phyloP scores from a whole-genome alignment of 164 flowering plant genomes.

The Nymphaea colorata region DNA sequence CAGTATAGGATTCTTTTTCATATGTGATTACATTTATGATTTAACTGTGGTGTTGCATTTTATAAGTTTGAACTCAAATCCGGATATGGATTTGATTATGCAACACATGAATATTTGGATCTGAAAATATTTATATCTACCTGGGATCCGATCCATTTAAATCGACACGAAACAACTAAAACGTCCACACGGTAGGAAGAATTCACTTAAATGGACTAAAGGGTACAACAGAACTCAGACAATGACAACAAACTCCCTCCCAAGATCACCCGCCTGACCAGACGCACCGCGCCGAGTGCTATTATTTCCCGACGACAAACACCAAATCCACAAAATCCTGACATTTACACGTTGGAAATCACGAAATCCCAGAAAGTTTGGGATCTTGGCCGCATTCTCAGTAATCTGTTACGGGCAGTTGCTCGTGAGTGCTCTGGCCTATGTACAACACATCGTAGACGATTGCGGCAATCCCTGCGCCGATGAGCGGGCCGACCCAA shows the following conservation, averaged over 20 bases:
- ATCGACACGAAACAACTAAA: too few species aligned
- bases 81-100: too few species aligned
- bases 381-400: conserved; percentile 2
- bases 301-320: not conserved
- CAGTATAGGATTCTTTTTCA: too few species aligned
- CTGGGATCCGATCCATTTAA: too few species aligned
- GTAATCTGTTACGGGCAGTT: conserved; percentile 22
- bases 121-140: too few species aligned
- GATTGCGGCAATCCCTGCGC: conserved; percentile 25
- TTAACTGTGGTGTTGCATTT: too few species aligned
- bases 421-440: conserved; percentile 22
- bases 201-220: too few species aligned
- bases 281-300: not conserved
- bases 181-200: too few species aligned
- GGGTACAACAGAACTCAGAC: not conserved
- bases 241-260: not conserved
- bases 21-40: too few species aligned
- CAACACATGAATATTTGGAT: too few species aligned
- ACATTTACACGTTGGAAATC: not conserved
- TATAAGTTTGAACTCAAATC: too few species aligned
- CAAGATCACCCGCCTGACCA: not conserved
- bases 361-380: not conserved
- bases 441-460: conserved; percentile 25
- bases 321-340: not conserved
- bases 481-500: conserved; percentile 32